Evolutionary conservation across 2,329 filamentous ascomycete genomes (phyloP).

Genomic region (Colletotrichum sp.): DNA sequence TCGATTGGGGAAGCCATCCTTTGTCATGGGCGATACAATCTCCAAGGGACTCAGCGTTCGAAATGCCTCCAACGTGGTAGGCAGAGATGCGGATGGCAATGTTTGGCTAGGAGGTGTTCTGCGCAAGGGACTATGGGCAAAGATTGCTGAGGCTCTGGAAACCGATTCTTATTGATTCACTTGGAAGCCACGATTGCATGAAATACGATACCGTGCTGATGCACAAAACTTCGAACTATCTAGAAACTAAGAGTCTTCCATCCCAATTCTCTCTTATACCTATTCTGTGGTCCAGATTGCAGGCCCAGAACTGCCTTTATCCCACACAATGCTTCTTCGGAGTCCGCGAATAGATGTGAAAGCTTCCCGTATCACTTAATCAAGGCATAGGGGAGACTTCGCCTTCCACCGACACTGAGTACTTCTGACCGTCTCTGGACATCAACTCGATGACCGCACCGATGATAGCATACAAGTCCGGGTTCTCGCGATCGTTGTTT

Average conservation of each 20-base stretch:
- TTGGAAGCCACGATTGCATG: not conserved
- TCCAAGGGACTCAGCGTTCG: not conserved
- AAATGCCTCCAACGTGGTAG: constrained; percentile 3
- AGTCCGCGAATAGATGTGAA: not conserved
- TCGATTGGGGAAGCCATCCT: not conserved
- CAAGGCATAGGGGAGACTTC: not conserved
- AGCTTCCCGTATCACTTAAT: not conserved
- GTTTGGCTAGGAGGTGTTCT: not conserved
- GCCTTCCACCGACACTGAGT: not conserved
- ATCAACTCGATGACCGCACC: not conserved
- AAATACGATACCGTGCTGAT: not conserved
- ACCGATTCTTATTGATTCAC: not conserved
- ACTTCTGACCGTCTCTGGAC: not conserved
- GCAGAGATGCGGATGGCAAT: not conserved
- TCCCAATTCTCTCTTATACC: not conserved
- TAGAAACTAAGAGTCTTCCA: not conserved
- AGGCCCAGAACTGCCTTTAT: not conserved
- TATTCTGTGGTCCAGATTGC: not conserved
- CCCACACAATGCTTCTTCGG: not conserved
- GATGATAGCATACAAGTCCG: not conserved
- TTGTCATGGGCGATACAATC: not conserved
- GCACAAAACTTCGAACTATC: not conserved
- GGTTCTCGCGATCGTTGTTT: not conserved
- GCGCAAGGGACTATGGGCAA: not conserved
- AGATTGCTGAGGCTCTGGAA: not conserved